Evolutionary conservation across 2,329 filamentous ascomycete species (phyloP), one percentile per base, ranked within the genome.

Genomic region (Aspergillus quadrilineatus): DNA sequence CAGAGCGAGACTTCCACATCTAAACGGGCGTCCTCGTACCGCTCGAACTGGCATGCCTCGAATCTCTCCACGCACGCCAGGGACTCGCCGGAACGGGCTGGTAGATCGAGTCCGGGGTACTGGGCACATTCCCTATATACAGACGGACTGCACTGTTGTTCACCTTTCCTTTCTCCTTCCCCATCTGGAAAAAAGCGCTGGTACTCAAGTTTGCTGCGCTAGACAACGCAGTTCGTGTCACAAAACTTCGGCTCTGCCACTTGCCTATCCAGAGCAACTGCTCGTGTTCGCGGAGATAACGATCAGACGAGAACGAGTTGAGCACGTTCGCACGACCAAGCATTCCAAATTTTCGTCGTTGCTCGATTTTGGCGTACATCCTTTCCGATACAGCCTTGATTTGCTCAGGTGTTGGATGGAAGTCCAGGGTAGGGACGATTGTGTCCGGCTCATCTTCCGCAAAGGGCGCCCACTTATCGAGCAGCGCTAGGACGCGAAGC

Each of bases 261-360:
- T 75, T 75, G 39, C 72, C 72, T 30, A 75, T 67, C 80, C 80
- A 82, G 46, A 82, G 78, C 78, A 80, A 82, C 64, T 86, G 83
- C 64, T 85, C 83, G 65, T 85, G 83, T 66, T 85, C 82, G 30
- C 84, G 78, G 15, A 85, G 76, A 62, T 85, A 85, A 0, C 82
- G 75, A 42, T 84, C 80, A 2, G 82, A 81, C 42, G 79, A 79
- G 67, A 85, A 85, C 9, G 77, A 80, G 59, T 82, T 82, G 55
- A 83, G 79, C 5, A 85, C 83, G 42, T 84, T 84, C 37, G 74
- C 73, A 6, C 83, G 77, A 1, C 79, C 80, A 68, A 80, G 78
- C 77, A 86, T 82, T 29, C 83, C 83, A 1, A 85, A 73, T 55
- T 79, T 78, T 53, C 80, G 75, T n/a, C 83, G 79, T 58, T 83